Evolutionary conservation across 805 yeast species (phyloP), one percentile per base, ranked within the genome.

Genomic region (Saturnispora mendoncae): DNA sequence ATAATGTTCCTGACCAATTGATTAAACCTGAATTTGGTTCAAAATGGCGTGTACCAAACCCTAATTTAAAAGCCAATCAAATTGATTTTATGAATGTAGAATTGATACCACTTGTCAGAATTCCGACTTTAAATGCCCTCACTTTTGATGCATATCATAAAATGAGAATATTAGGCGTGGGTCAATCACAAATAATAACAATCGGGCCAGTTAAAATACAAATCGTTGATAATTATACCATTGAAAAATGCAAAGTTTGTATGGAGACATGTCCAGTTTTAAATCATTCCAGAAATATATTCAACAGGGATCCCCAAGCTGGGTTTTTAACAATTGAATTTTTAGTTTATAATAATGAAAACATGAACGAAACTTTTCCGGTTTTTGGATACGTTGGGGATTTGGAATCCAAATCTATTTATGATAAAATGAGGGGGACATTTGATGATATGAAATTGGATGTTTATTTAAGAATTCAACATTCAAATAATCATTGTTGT

Each of bases 31-130:
- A 12, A 23, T 6, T 4, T 7, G 28, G 24, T 14, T 12, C 28
- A 8, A 33, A 26, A 15, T 39, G 42, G 42, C 33, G 42, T 20
- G 38, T 39, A 5, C 38, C 42, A 15, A 25, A 20, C 13, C 31
- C 25, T 13, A 36, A 31, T 15, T 18, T 13, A 8, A 15, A 18
- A 13, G 28, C 8, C 8, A 4, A n/a, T 3, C 27, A 25, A 6
- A 20, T 25, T 13, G 24, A 23, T 8, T 30, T 30, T 8, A n/a
- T 38, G 13, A 17, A 38, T 10, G 9, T 38, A 6, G 30, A 30
- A 23, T n/a, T n/a, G 4, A 13, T 17, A 6, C 15, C 23, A 10
- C 13, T 20, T 18, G 17, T 14, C 5, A 31, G 18, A 6, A 12
- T 27, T 10, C n/a, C 13, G 6, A 9, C 34, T 17, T 14, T 26